Percentiles rank a stretch among this genome's conserved stretches.
phyloP scores from a whole-genome alignment of 1,139 yeast species.

The Nakaseomyces kungkrabaensis region DNA sequence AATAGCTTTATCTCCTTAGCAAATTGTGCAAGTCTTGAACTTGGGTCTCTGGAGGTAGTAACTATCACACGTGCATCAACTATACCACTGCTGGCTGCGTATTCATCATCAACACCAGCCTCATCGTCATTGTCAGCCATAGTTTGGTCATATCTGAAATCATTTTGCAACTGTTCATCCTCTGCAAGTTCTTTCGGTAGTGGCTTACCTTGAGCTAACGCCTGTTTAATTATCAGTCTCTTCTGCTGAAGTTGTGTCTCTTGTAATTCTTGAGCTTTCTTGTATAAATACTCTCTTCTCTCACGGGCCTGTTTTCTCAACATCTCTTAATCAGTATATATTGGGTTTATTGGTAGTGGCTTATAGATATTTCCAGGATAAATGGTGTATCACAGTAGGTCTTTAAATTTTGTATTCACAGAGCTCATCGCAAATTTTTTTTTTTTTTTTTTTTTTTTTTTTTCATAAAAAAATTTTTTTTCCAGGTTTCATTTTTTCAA shows the following conservation, averaged over 20 bases:
- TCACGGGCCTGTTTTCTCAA: constrained; percentile 91
- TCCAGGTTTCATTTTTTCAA: neutral
- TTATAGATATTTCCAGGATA: too few relatives aligned
- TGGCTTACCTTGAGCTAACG: constrained; percentile 86
- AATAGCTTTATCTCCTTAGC: constrained; percentile 83
- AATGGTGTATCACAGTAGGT: too few relatives aligned
- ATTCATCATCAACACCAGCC: constrained; percentile 75
- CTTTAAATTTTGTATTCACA: too few relatives aligned
- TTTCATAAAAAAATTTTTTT: neutral
- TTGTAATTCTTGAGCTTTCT: constrained; percentile 81
- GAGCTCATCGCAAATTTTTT: constrained; percentile 8
- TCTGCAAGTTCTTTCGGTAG: constrained; percentile 84
- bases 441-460: neutral
- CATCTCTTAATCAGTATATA: constrained; percentile 29
- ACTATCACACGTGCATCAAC: constrained; percentile 88
- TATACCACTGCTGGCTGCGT: constrained; percentile 76
- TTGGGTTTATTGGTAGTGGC: too few relatives aligned
- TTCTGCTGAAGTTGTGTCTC: constrained; percentile 80
- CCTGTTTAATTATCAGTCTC: constrained; percentile 76
- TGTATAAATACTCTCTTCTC: constrained; percentile 82
- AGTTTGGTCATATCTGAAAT: constrained; percentile 61
- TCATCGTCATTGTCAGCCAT: constrained; percentile 32
- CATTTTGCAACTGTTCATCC: constrained; percentile 68
- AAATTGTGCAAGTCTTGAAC: constrained; percentile 75
- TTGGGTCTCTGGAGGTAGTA: constrained; percentile 89